These are phyloP conservation scores for Rhynchosporium secalis DNA, from an alignment of 2,329 filamentous ascomycete genomes.

Conservation along the genomic window DNA sequence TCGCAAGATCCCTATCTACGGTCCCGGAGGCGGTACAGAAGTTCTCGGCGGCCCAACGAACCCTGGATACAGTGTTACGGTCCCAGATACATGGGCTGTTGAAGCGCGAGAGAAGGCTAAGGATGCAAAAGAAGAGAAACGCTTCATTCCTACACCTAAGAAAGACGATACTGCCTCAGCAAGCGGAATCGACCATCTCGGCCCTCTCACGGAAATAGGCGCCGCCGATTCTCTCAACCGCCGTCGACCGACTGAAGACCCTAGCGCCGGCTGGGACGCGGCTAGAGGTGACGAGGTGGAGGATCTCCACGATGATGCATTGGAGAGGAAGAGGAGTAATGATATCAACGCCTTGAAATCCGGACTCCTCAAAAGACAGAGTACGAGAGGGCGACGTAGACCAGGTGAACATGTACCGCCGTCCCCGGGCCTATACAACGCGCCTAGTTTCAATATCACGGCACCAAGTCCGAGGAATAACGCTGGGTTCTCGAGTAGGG, in stretches of 20 bases:
- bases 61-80: constrained; percentile 77
- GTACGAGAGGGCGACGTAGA: constrained; percentile 35
- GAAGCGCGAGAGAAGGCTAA: constrained; percentile 60
- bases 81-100: constrained; percentile 67
- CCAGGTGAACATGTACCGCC: constrained; percentile 34
- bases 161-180: constrained; percentile 18
- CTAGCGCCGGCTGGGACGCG: constrained; percentile 38
- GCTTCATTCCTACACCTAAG: constrained; percentile 57
- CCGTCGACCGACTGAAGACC: constrained; percentile 31
- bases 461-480: constrained; percentile 20
- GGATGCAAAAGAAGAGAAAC: constrained; percentile 61
- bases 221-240: constrained; percentile 46
- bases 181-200: constrained; percentile 29
- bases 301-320: constrained; percentile 1
- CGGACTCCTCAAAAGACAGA: constrained; percentile 35
- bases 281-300: constrained; percentile 26
- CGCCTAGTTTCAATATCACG: constrained; percentile 26
- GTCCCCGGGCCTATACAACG: background rate
- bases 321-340: constrained; percentile 24
- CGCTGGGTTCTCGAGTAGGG: background rate
- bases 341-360: constrained; percentile 32
- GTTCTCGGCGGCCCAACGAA: constrained; percentile 66
- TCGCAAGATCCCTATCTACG: constrained; percentile 82
- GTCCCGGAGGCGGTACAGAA: constrained; percentile 71
- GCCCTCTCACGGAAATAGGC: constrained; percentile 37